Base-by-base conservation (phyloP, 2,329 filamentous ascomycete species). In the Colletotrichum sp. region DNA sequence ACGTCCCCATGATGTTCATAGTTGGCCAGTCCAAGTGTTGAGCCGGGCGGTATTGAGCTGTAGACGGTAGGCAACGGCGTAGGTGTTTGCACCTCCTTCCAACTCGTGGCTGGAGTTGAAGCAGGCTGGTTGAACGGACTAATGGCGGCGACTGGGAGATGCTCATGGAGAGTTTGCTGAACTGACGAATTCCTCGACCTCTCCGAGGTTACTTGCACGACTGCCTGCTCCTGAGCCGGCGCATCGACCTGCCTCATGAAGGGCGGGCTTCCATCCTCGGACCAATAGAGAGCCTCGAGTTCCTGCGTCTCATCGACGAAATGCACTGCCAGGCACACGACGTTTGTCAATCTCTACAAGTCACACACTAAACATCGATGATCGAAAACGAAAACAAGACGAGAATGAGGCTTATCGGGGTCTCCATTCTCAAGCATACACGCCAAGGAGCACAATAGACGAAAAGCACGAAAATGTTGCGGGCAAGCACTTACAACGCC, bases 281-380 rank as follows among this genome's bases (percentile, higher is more conserved):
- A 55, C 72, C 72, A 75, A 49, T 72, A 75, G 21, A 75, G 62
- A 13, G 68, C 72, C 36, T 75, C 62, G 6, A 75, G 72, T 67
- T 67, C 72, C 68, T 75, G 72, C 24, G 72, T 75, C 55, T 75
- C 68, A 55, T 72, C 68, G 52, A 75, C 62, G n/a, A 72, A 75
- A 26, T 66, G 60, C 24, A 75, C 72, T 71, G 16, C 15, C 18
- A 32, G 18, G 30, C 36, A 66, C 26, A 32, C 52, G 5, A 8
- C n/a, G n/a, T 0, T 21, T 52, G 72, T 70, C 62, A 75, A 66
- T 49, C 52, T 63, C 15, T 1, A 13, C n/a, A 0, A 2, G 8
- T 28, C 12, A 52, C 13, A 24, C 21, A n/a, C 28, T 21, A 13
- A 12, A 52, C 10, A 28, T 16, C 30, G 18, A 49, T 16, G 24